Percentiles rank a stretch among this genome's conserved stretches.
These are phyloP conservation scores for Letharia lupina DNA, from an alignment of 495 filamentous ascomycete species.

Conservation along the genomic window DNA sequence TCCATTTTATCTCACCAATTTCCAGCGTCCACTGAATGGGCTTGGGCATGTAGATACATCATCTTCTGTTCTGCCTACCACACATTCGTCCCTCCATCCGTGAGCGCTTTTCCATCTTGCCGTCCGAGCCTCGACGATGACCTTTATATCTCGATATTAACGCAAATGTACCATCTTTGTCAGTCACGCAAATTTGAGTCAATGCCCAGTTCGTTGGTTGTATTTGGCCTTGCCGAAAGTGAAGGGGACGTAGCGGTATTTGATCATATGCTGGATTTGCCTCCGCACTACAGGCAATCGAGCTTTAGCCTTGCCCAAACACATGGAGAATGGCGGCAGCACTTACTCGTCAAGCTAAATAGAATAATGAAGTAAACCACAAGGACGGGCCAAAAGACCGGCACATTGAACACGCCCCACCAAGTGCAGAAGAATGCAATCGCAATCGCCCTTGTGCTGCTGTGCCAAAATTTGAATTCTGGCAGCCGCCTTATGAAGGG, in stretches of 20 bases:
- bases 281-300: slow-evolving; percentile 61
- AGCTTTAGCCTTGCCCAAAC: slow-evolving; percentile 6
- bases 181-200: neutral
- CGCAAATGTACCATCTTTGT: neutral
- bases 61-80: neutral
- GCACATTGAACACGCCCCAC: slow-evolving; percentile 90
- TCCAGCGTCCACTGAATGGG: neutral
- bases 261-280: slow-evolving; percentile 99
- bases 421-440: slow-evolving; percentile 85
- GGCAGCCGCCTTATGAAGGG: slow-evolving; percentile 93
- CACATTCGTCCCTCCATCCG: neutral
- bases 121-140: neutral
- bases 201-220: slow-evolving; percentile 33
- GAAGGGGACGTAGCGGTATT: slow-evolving; percentile 98
- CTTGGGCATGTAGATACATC: neutral
- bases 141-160: neutral
- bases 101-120: neutral
- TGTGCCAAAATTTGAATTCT: slow-evolving; percentile 99
- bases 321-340: neutral
- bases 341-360: slow-evolving; percentile 85
- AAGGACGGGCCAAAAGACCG: slow-evolving; percentile 97
- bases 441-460: slow-evolving; percentile 75
- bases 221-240: slow-evolving; percentile 86
- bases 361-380: slow-evolving; percentile 98
- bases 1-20: neutral